A percentile compares a stretch with the other conserved stretches of the same genome.
These are phyloP conservation scores for Mycena maculata DNA, from an alignment of 768 basidiomycete species.

Conservation along the genomic window DNA sequence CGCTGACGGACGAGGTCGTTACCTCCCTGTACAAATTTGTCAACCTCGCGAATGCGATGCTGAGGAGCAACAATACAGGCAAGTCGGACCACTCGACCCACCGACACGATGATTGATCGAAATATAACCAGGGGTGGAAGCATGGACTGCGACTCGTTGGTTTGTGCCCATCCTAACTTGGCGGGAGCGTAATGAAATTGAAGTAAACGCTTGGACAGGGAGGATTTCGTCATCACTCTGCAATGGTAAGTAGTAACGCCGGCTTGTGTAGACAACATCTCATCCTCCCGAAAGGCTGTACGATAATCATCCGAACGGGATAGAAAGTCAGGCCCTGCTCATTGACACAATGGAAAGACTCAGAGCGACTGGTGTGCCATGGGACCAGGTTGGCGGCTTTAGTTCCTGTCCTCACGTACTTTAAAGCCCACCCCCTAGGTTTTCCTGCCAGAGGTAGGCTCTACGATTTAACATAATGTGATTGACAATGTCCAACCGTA, in stretches of 20 bases:
- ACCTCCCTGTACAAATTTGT: slow-evolving; percentile 66
- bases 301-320: slow-evolving; percentile 61
- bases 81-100: slow-evolving; percentile 27
- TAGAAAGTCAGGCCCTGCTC: slow-evolving; percentile 54
- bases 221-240: slow-evolving; percentile 66
- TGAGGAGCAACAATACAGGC: slow-evolving; percentile 52
- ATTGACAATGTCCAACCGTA: no score
- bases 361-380: slow-evolving; percentile 63
- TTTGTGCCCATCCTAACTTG: neutral
- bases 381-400: no score
- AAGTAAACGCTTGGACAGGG: slow-evolving; percentile 39
- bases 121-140: slow-evolving; percentile 52
- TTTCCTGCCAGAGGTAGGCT: no score
- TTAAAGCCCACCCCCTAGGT: no score
- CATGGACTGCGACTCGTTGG: slow-evolving; percentile 65
- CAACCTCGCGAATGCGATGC: slow-evolving; percentile 63
- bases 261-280: neutral
- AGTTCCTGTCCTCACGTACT: no score
- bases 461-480: no score
- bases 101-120: neutral
- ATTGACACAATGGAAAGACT: slow-evolving; percentile 66
- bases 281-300: slow-evolving; percentile 55
- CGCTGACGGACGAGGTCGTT: slow-evolving; percentile 58
- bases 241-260: slow-evolving; percentile 56
- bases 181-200: neutral